phyloP scores from a whole-genome alignment of 2,329 filamentous ascomycete genomes.

The Fusarium setosum region DNA sequence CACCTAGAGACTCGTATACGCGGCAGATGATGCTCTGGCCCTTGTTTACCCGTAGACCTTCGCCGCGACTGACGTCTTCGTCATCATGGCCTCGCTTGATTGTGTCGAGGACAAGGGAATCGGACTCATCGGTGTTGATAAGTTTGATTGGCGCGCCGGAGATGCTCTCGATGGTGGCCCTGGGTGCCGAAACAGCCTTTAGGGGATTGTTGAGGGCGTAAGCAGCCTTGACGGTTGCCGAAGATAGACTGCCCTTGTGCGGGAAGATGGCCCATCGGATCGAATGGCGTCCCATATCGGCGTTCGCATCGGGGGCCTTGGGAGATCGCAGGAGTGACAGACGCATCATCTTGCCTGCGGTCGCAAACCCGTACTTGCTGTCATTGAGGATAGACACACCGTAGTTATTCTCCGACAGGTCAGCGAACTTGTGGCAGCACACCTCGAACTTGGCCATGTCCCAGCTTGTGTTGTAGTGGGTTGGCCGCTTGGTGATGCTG shows the following conservation, averaged over 20 bases:
- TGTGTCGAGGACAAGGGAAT: slow-evolving; percentile 83
- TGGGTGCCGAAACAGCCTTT: slow-evolving; percentile 47
- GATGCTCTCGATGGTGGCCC: slow-evolving; percentile 42
- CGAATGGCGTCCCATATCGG: slow-evolving; percentile 90
- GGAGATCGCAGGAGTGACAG: slow-evolving; percentile 86
- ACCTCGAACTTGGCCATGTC: slow-evolving; percentile 99
- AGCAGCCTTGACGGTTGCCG: slow-evolving; percentile 82
- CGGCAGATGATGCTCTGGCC: slow-evolving; percentile 86
- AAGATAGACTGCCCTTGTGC: slow-evolving; percentile 77
- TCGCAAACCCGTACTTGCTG: slow-evolving; percentile 96
- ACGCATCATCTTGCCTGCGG: slow-evolving; percentile 88
- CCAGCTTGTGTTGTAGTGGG: slow-evolving; percentile 97
- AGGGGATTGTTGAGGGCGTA: slow-evolving; percentile 93
- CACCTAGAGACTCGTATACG: slow-evolving; percentile 90
- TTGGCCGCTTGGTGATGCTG: slow-evolving; percentile 87
- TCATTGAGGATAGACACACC: slow-evolving; percentile 95
- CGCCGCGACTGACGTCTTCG: slow-evolving; percentile 73
- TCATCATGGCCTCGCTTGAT: slow-evolving; percentile 95
- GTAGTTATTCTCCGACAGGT: slow-evolving; percentile 87
- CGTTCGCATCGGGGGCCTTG: slow-evolving; percentile 92
- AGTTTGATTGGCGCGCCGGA: slow-evolving; percentile 69
- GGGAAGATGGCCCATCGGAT: slow-evolving; percentile 94
- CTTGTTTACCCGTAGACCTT: slow-evolving; percentile 71
- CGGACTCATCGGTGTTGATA: slow-evolving; percentile 62
- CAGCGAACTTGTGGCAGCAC: slow-evolving; percentile 94